Percentiles rank a stretch among this genome's conserved stretches.
Conservation (phyloP, 2,329 filamentous ascomycete genomes). For the Neonectria faginata region DNA sequence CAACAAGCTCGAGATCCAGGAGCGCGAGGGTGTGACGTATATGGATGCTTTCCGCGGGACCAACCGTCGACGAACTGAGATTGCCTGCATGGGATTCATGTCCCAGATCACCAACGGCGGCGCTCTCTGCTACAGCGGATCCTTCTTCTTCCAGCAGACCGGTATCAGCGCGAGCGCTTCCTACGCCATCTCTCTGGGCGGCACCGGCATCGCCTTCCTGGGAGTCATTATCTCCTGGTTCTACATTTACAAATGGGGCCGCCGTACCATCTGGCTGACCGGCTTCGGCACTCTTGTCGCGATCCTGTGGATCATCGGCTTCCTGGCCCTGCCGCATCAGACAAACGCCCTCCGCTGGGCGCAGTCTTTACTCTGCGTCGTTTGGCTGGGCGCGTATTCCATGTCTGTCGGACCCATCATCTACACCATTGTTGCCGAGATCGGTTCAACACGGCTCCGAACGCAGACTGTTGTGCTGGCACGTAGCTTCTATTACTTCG, state of each 20-base stretch:
- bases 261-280: conserved; percentile 56
- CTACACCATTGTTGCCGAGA: conserved; percentile 58
- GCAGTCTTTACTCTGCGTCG: conserved; percentile 55
- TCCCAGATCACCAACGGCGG: conserved; percentile 57
- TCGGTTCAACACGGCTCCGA: conserved; percentile 56
- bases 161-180: conserved; percentile 53
- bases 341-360: conserved; percentile 52
- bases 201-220: conserved; percentile 57
- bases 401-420: conserved; percentile 59
- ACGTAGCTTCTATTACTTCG: conserved; percentile 54
- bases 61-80: conserved; percentile 60
- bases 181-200: conserved; percentile 57
- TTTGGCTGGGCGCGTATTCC: conserved; percentile 59
- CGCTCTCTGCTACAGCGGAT: conserved; percentile 55
- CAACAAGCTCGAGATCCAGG: conserved; percentile 58
- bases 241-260: conserved; percentile 56
- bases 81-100: conserved; percentile 56
- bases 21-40: conserved; percentile 54
- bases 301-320: conserved; percentile 58
- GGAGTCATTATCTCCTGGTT: conserved; percentile 59
- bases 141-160: conserved; percentile 61
- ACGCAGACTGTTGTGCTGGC: conserved; percentile 58
- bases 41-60: conserved; percentile 61
- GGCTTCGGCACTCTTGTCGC: conserved; percentile 53
- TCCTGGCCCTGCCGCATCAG: conserved; percentile 54